A percentile compares a stretch with the other conserved stretches of the same genome.
These are phyloP conservation scores for Letharia columbiana DNA, from an alignment of 495 filamentous ascomycete genomes.

Conservation along the genomic window DNA sequence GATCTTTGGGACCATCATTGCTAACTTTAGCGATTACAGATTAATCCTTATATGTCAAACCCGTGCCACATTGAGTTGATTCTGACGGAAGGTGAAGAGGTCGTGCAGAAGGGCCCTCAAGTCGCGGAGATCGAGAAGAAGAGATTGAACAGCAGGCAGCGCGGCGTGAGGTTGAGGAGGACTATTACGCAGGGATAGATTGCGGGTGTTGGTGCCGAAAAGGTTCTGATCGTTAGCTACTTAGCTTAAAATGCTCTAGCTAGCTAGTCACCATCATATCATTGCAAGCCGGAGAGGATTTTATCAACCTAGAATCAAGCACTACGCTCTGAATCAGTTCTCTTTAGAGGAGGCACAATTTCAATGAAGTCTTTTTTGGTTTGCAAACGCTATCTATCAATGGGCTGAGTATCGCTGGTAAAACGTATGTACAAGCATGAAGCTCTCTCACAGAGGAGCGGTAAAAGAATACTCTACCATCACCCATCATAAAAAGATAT, in stretches of 20 bases:
- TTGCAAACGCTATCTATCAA: not conserved
- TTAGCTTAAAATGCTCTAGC: not conserved
- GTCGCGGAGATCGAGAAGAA: slow-evolving; percentile 50
- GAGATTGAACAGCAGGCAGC: slow-evolving; percentile 78
- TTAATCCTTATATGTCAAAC: slow-evolving; percentile 99
- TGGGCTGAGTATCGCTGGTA: not conserved
- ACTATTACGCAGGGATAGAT: slow-evolving; percentile 53
- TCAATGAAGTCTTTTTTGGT: not conserved
- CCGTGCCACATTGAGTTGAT: slow-evolving; percentile 99
- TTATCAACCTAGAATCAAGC: not conserved
- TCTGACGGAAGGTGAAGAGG: slow-evolving; percentile 92
- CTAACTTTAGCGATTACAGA: slow-evolving; percentile 44
- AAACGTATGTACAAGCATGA: not conserved
- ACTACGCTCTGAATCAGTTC: not conserved
- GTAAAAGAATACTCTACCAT: not conserved
- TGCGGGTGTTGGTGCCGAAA: slow-evolving; percentile 36
- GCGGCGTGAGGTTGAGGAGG: slow-evolving; percentile 65
- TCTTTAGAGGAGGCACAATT: not conserved
- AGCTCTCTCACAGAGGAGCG: not conserved
- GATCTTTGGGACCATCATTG: not conserved
- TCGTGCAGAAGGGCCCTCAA: slow-evolving; percentile 67
- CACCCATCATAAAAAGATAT: not conserved
- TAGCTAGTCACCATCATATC: not conserved
- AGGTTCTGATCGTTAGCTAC: not conserved
- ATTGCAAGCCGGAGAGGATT: not conserved